A percentile compares a stretch with the other conserved stretches of the same genome.
Conservation (phyloP, 306 rosid species). For the Rubus parviflorus region DNA sequence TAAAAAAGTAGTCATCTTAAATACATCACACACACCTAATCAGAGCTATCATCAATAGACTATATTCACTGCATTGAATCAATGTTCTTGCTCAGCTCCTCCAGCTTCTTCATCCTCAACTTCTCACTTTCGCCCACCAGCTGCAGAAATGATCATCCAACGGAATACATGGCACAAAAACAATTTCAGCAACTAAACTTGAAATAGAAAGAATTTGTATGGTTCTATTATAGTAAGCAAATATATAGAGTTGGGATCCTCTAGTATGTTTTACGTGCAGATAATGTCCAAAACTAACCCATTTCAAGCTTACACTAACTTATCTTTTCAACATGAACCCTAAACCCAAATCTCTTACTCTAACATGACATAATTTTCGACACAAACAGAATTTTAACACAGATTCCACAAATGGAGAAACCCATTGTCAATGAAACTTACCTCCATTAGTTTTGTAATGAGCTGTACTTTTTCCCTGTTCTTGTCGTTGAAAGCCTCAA, state of each 20-base stretch:
- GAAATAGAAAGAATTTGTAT: background rate
- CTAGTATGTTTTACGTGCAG: background rate
- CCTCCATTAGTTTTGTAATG: constrained; percentile 79
- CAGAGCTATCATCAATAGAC: constrained; percentile 45
- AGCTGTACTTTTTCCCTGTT: constrained; percentile 91
- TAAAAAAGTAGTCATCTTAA: constrained; percentile 48
- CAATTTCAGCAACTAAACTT: constrained; percentile 5
- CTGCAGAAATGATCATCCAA: constrained; percentile 26
- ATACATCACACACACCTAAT: constrained; percentile 94
- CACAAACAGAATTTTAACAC: background rate
- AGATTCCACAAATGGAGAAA: background rate
- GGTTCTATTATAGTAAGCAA: background rate
- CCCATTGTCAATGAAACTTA: constrained; percentile 2
- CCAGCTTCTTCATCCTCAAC: constrained; percentile 97
- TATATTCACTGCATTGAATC: constrained; percentile 55
- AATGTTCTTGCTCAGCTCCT: constrained; percentile 86
- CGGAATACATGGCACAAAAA: background rate
- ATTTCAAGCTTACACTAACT: background rate
- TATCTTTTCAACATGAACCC: background rate
- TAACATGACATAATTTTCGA: background rate
- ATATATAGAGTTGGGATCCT: background rate
- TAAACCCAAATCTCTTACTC: background rate
- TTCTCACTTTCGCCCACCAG: constrained; percentile 73
- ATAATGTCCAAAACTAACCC: background rate
- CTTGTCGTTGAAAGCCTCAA: constrained; percentile 94